phyloP scores from a whole-genome alignment of 2,329 filamentous ascomycete species.

The Ploettnerulaceae sp. region DNA sequence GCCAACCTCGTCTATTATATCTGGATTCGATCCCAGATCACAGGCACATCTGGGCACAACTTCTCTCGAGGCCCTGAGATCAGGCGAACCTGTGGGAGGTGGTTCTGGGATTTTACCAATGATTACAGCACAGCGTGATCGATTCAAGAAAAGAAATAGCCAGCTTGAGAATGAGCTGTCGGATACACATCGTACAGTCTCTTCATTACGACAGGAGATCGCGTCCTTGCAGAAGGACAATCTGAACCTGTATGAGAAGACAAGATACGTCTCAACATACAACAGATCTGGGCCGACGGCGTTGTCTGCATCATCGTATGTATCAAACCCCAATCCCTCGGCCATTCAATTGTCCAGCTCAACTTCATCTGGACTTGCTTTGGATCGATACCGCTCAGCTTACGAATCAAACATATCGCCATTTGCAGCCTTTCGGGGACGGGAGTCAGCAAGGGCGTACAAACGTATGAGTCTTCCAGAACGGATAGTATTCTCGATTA shows the following conservation, averaged over 20 bases:
- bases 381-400: constrained; percentile 83
- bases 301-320: constrained; percentile 61
- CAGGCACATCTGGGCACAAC: constrained; percentile 39
- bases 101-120: constrained; percentile 91
- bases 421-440: constrained; percentile 91
- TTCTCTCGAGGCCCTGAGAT: constrained; percentile 53
- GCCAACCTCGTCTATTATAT: constrained; percentile 96
- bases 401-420: constrained; percentile 96
- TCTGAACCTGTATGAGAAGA: constrained; percentile 93
- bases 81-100: constrained; percentile 61
- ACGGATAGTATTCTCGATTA: constrained; percentile 83
- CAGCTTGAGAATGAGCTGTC: constrained; percentile 89
- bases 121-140: constrained; percentile 95
- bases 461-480: constrained; percentile 91
- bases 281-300: constrained; percentile 62
- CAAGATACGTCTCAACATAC: constrained; percentile 91
- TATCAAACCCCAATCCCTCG: constrained; percentile 69
- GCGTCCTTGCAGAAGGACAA: constrained; percentile 94
- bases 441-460: constrained; percentile 85
- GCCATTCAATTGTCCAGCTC: constrained; percentile 58
- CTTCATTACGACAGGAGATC: constrained; percentile 83
- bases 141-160: constrained; percentile 92
- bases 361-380: constrained; percentile 57
- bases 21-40: constrained; percentile 76
- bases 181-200: constrained; percentile 75